Evolutionary conservation across 1,284 basidiomycete species (phyloP), one percentile per base, ranked within the genome.

Genomic region (Malassezia cuniculi): DNA sequence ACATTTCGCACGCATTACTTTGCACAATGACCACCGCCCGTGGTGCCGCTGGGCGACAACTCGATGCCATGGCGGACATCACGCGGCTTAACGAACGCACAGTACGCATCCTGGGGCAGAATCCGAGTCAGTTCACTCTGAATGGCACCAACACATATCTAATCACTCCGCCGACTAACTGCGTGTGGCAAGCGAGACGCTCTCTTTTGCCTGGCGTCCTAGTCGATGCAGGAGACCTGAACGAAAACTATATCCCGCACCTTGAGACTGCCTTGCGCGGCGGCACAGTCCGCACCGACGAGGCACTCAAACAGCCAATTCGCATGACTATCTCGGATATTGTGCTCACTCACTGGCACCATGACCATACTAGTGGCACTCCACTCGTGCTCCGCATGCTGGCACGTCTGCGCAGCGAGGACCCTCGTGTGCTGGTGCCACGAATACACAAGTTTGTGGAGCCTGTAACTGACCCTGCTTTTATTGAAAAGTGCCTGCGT

Each of bases 71-170:
- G 39, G 11, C 11, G 10, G 36, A 34, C n/a, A 46, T 55, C 12
- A 41, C 48, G 17, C 43, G 47, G 10, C 36, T 54, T 4, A 43
- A 33, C 17, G 22, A 22, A 1, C 35, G 49, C 1, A 66, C 71
- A 29, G 69, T 70, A 8, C 69, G 73, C 17, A 61, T 74, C 33
- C 64, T 74, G 2, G 73, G 71, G 0, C 71, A 89, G 77, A 93
- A 93, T 59, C 85, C 86, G 5, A 82, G 85, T 3, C 79, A 82
- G 48, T 89, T 85, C 68, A 90, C 87, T 0, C 73, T 94, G 1
- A 84, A 90, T 73, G 86, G 84, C 76, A 95, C 89, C 1, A 94
- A 94, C 64, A 90, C 85, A 1, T 95, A 94, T 64, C 73, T 95
- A 45, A 66, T 94, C 22, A 41, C 47, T 15, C 52, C 52, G 5